Evolutionary conservation across 768 basidiomycete genomes (phyloP).

Genomic region (Suillus weaverae): DNA sequence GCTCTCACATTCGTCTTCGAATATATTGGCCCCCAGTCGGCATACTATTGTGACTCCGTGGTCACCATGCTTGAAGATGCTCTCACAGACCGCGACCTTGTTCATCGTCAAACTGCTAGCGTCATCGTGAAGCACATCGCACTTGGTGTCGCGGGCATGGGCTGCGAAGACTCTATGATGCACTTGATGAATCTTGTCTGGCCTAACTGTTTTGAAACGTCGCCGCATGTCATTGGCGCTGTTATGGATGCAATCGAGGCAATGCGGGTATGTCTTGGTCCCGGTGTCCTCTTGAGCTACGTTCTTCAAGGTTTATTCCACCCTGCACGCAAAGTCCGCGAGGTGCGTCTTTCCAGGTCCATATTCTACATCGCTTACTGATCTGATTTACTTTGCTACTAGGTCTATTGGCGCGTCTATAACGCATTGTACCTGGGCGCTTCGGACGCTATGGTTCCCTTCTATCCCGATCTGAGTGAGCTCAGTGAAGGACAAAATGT

Average conservation of each 20-base stretch:
- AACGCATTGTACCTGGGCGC: conserved; percentile 93
- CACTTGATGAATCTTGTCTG: conserved; percentile 98
- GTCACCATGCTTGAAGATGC: conserved; percentile 99
- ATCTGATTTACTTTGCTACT: conserved; percentile 5
- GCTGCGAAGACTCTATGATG: conserved; percentile 97
- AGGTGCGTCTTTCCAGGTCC: conserved; percentile 51
- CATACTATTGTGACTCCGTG: conserved; percentile 95
- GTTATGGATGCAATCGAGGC: conserved; percentile 99
- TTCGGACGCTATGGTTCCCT: conserved; percentile 88
- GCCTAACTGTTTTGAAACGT: conserved; percentile 99
- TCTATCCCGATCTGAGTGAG: conserved; percentile 90
- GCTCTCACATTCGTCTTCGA: conserved; percentile 99
- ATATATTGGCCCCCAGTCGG: conserved; percentile 96
- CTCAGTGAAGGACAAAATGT: conserved; percentile 89
- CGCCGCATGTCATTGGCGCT: conserved; percentile 96
- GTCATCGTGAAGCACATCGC: conserved; percentile 99
- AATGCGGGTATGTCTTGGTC: conserved; percentile 94
- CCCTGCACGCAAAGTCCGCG: conserved; percentile 93
- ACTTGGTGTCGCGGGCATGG: conserved; percentile 93
- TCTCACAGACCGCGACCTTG: conserved; percentile 95
- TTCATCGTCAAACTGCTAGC: conserved; percentile 96
- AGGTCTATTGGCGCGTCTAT: conserved; percentile 93
- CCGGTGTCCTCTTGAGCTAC: conserved; percentile 89
- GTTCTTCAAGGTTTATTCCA: conserved; percentile 96
- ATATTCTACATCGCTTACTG: conserved; percentile 2